Base-by-base conservation (phyloP, 2,329 filamentous ascomycete species). In the Cercospora sp. region DNA sequence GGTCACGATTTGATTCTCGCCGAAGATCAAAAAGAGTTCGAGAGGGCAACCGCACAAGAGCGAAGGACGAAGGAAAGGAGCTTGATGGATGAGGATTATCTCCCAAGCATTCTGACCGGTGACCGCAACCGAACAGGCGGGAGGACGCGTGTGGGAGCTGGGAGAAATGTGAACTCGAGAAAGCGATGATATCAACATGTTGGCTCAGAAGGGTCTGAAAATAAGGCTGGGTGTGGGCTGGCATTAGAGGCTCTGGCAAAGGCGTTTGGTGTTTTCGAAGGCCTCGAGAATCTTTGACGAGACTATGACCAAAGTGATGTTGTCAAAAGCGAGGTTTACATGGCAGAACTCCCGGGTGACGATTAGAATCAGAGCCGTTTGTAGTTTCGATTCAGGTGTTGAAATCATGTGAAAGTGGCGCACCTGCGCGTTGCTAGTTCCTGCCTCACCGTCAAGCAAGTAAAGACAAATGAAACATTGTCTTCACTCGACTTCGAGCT, bases 21-120 rank as follows among this genome's bases (percentile, higher is more conserved):
- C 0, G 94, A 97, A 81, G 95, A 99, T 79, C 95, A 99, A 84
- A 97, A 97, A 83, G 95, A 99, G 83, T 98, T 91, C 79, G 79
- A 87, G 51, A 84, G 86, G 71, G 89, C 89, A 63, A 79, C 87
- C 16, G 86, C 85, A 3, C 86, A 89, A 73, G 87, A 91, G 77
- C 87, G 86, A 74, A 87, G 90, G 61, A 71, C 71, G 63, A 90
- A 89, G 76, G 88, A 91, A 78, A 89, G 88, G 77, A 93, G 97
- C 80, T 81, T 97, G 66, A 96, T 98, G 94, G 94, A 98, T 77
- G 90, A 96, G 77, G 94, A 99, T 80, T 97, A 94, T 78, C 81
- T 98, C 71, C 95, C 95, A 0, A 85, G 88, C 37, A 91, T 99
- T 59, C 78, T 99, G 76, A 95, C 89, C 0, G 95, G 95, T 0